Conservation (phyloP, 2,329 filamentous ascomycete genomes). For the Diaporthe sp. region DNA sequence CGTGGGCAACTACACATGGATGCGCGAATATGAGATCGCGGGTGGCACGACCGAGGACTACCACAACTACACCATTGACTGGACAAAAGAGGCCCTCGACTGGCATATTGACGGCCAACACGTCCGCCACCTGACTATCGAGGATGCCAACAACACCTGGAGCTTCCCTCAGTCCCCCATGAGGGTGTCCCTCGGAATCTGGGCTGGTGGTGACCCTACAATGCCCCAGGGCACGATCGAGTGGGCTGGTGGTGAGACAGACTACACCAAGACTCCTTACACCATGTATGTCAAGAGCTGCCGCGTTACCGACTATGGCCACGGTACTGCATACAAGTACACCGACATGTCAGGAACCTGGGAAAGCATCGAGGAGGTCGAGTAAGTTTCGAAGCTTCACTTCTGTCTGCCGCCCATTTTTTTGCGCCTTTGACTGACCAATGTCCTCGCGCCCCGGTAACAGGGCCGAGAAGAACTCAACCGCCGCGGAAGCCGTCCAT, state of each 20-base stretch:
- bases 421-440: background rate
- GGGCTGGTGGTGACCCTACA: slow-evolving; percentile 71
- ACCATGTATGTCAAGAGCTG: slow-evolving; percentile 79
- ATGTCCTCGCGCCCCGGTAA: background rate
- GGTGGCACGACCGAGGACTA: slow-evolving; percentile 70
- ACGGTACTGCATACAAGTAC: slow-evolving; percentile 75
- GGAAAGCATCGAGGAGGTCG: slow-evolving; percentile 72
- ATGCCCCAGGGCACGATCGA: slow-evolving; percentile 70
- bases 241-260: slow-evolving; percentile 79
- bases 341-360: slow-evolving; percentile 72
- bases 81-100: slow-evolving; percentile 76
- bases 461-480: slow-evolving; percentile 68
- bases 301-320: slow-evolving; percentile 69
- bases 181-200: slow-evolving; percentile 77
- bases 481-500: slow-evolving; percentile 61
- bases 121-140: slow-evolving; percentile 73
- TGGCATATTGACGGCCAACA: slow-evolving; percentile 79
- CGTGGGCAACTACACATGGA: slow-evolving; percentile 72
- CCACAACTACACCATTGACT: slow-evolving; percentile 83
- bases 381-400: slow-evolving; percentile 56
- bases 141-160: slow-evolving; percentile 71
- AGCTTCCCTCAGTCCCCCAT: slow-evolving; percentile 84
- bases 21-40: slow-evolving; percentile 68
- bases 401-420: background rate
- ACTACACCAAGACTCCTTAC: slow-evolving; percentile 77